Evolutionary conservation across 2,329 filamentous ascomycete species (phyloP).

Genomic region (Phoma sp.): DNA sequence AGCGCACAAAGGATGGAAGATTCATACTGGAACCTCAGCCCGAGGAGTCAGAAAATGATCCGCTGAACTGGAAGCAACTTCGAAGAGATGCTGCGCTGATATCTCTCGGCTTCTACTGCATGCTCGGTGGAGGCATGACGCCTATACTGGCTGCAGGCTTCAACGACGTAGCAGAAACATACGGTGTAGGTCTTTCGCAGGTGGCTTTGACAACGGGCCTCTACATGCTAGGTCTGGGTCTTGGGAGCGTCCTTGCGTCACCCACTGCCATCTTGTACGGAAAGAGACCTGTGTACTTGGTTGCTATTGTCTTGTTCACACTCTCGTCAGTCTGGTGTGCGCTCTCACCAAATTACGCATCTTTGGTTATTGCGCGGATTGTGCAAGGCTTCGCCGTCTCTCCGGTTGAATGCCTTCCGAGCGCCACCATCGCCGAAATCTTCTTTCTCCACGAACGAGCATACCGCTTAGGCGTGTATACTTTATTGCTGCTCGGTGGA

Average conservation of each 20-base stretch:
- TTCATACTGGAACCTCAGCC: slow-evolving; percentile 93
- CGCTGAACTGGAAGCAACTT: slow-evolving; percentile 88
- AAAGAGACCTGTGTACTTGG: slow-evolving; percentile 89
- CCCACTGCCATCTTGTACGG: slow-evolving; percentile 91
- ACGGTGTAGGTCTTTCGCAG: slow-evolving; percentile 70
- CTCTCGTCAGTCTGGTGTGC: slow-evolving; percentile 84
- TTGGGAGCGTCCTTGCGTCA: slow-evolving; percentile 83
- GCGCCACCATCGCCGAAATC: slow-evolving; percentile 93
- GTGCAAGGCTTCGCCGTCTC: slow-evolving; percentile 89
- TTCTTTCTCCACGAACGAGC: slow-evolving; percentile 95
- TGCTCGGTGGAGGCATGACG: slow-evolving; percentile 92
- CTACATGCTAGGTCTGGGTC: slow-evolving; percentile 91
- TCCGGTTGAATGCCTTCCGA: slow-evolving; percentile 90
- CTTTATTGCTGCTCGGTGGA: slow-evolving; percentile 82
- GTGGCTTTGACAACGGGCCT: slow-evolving; percentile 89
- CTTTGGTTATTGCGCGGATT: slow-evolving; percentile 80
- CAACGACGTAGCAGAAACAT: slow-evolving; percentile 74
- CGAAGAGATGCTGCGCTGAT: slow-evolving; percentile 80
- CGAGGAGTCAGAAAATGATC: slow-evolving; percentile 88
- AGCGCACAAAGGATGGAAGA: slow-evolving; percentile 79
- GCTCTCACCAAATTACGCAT: slow-evolving; percentile 79
- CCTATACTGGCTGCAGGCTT: slow-evolving; percentile 91
- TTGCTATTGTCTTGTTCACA: slow-evolving; percentile 78
- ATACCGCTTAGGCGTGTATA: slow-evolving; percentile 93
- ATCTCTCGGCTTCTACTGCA: slow-evolving; percentile 88